Conservation (phyloP, 2,329 filamentous ascomycete species). For the Fusarium sp. region DNA sequence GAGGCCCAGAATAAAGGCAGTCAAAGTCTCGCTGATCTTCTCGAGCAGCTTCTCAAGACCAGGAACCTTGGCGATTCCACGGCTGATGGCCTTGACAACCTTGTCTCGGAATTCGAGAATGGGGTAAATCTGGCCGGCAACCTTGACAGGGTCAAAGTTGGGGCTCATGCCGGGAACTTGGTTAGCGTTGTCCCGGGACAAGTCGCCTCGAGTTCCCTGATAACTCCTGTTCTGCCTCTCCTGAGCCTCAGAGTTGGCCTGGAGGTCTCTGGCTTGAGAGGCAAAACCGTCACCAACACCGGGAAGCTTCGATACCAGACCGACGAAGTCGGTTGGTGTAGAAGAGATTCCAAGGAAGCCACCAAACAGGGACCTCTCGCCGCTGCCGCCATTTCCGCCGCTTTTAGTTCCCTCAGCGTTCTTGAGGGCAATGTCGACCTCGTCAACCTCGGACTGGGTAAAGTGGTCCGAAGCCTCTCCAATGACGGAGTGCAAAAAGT, state of each 20-base stretch:
- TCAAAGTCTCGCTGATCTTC: constrained; percentile 92
- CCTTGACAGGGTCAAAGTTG: constrained; percentile 82
- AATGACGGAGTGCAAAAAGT: constrained; percentile 84
- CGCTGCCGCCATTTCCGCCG: constrained; percentile 49
- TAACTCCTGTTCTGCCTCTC: constrained; percentile 65
- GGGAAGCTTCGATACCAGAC: constrained; percentile 81
- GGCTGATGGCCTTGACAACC: constrained; percentile 87
- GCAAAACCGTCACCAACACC: constrained; percentile 75
- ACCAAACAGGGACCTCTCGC: constrained; percentile 50
- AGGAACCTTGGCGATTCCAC: constrained; percentile 90
- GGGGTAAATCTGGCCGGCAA: constrained; percentile 87
- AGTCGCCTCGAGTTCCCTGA: constrained; percentile 47
- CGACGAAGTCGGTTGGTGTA: constrained; percentile 71
- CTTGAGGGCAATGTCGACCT: constrained; percentile 80
- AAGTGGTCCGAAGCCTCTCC: constrained; percentile 86
- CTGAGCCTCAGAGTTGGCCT: constrained; percentile 71
- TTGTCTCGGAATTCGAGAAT: constrained; percentile 95
- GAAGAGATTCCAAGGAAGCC: constrained; percentile 56
- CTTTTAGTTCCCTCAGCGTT: constrained; percentile 69
- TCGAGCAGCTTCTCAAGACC: constrained; percentile 92
- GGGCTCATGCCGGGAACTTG: constrained; percentile 80
- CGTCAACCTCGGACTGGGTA: constrained; percentile 85
- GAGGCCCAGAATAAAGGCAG: constrained; percentile 90
- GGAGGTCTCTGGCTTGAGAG: constrained; percentile 72
- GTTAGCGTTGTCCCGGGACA: constrained; percentile 62